These are phyloP conservation scores for Paraphoma chrysanthemicola DNA, from an alignment of 2,329 filamentous ascomycete species.

Conservation along the genomic window DNA sequence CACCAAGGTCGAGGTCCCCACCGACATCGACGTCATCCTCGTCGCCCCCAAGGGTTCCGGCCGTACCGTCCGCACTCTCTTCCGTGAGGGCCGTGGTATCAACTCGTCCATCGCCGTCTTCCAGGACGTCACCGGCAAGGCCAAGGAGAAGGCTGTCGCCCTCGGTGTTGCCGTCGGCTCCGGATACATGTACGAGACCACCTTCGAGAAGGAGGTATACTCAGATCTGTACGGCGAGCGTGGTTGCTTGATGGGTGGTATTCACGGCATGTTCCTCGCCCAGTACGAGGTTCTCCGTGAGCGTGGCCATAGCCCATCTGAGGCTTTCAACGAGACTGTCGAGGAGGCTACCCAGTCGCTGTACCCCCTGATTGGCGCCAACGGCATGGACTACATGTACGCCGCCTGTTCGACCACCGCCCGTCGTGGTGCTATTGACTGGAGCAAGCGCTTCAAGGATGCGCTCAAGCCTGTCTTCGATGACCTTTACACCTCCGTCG, in stretches of 20 bases:
- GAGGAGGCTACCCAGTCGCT: conserved; percentile 98
- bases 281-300: conserved; percentile 99
- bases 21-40: conserved; percentile 97
- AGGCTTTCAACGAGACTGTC: conserved; percentile 99
- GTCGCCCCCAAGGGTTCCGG: conserved; percentile 99
- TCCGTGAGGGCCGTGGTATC: conserved; percentile 99
- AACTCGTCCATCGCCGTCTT: conserved; percentile 98
- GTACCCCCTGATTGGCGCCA: conserved; percentile 95
- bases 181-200: conserved; percentile 99
- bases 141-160: conserved; percentile 96
- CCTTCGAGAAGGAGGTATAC: conserved; percentile 99
- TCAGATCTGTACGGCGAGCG: conserved; percentile 99
- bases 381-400: conserved; percentile 99
- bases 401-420: conserved; percentile 99
- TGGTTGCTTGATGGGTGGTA: conserved; percentile 99
- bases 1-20: conserved; percentile 97
- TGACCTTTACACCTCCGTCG: conserved; percentile 91
- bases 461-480: conserved; percentile 99
- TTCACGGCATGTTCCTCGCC: conserved; percentile 99
- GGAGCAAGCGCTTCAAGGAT: conserved; percentile 96
- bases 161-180: conserved; percentile 96
- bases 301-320: conserved; percentile 94
- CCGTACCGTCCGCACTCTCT: conserved; percentile 96
- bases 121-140: conserved; percentile 98
- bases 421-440: conserved; percentile 98